Percentiles rank a stretch among this genome's conserved stretches.
phyloP scores from a whole-genome alignment of 2,329 filamentous ascomycete genomes.

The Neonectria magnoliae region DNA sequence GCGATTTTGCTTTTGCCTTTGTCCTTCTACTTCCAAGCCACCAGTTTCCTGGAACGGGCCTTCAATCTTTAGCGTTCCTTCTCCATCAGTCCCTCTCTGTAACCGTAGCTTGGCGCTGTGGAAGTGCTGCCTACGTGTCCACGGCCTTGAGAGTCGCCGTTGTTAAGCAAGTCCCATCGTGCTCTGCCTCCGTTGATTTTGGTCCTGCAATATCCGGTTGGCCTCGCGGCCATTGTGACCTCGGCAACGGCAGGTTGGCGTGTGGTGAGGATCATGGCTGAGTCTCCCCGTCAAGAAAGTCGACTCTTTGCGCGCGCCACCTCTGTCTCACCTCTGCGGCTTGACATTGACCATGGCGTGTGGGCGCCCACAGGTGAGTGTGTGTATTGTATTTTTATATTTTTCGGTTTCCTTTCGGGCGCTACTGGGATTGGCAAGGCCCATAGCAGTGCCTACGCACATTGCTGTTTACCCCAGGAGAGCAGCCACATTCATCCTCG shows the following conservation, averaged over 20 bases:
- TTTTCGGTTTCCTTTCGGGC: background rate
- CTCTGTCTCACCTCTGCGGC: background rate
- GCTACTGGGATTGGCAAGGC: background rate
- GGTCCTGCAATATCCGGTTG: background rate
- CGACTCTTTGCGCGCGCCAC: background rate
- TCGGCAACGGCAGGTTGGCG: slow-evolving; percentile 2
- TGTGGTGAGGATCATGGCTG: background rate
- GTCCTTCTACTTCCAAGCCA: background rate
- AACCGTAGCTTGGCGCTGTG: background rate
- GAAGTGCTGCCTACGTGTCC: background rate
- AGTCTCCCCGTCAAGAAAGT: background rate
- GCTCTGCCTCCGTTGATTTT: background rate
- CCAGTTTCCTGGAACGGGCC: background rate
- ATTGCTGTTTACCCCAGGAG: slow-evolving; percentile 28
- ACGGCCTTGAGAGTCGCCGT: background rate
- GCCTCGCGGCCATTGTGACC: background rate
- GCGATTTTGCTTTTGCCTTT: background rate
- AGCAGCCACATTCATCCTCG: slow-evolving; percentile 40
- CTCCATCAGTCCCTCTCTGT: background rate
- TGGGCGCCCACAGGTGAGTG: background rate
- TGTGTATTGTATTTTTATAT: background rate
- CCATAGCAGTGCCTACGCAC: background rate
- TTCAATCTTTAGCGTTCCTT: background rate
- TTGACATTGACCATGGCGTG: background rate
- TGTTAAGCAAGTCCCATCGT: background rate